These are phyloP conservation scores for Tetrapyrgos nigripes DNA, from an alignment of 1,284 basidiomycete genomes.

Conservation along the genomic window DNA sequence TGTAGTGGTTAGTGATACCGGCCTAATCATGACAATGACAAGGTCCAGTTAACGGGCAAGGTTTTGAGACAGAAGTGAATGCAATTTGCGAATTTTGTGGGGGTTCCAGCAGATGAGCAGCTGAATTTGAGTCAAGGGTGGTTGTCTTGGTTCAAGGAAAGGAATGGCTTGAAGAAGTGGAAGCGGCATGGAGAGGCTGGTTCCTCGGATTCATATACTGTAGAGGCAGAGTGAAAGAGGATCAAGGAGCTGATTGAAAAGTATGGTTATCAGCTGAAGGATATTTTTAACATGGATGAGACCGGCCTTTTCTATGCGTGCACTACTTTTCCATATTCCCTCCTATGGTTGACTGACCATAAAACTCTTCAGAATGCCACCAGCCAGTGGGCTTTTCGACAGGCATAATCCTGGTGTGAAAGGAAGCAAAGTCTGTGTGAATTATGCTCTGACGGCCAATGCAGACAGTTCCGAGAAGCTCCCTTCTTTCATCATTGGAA, in stretches of 20 bases:
- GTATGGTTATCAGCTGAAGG: conserved; percentile 25
- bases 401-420: conserved; percentile 28
- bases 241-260: conserved; percentile 26
- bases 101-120: conserved; percentile 29
- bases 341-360: background rate
- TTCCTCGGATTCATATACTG: conserved; percentile 22
- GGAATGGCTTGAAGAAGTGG: conserved; percentile 29
- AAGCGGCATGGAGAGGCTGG: conserved; percentile 40
- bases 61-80: conserved; percentile 32
- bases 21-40: too few relatives aligned
- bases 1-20: too few relatives aligned
- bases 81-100: conserved; percentile 28
- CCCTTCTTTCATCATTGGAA: conserved; percentile 33
- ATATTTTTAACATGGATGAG: conserved; percentile 46
- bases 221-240: conserved; percentile 25
- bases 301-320: too few relatives aligned
- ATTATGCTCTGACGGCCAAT: conserved; percentile 32
- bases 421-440: conserved; percentile 29
- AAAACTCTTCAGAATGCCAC: conserved; percentile 15
- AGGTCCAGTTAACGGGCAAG: conserved; percentile 32
- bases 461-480: conserved; percentile 31
- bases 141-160: conserved; percentile 30
- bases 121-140: conserved; percentile 38
- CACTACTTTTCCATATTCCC: conserved; percentile 22
- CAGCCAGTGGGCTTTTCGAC: conserved; percentile 26